phyloP scores from a whole-genome alignment of 108 stramenopile species.

The Skeletonema marinoi region DNA sequence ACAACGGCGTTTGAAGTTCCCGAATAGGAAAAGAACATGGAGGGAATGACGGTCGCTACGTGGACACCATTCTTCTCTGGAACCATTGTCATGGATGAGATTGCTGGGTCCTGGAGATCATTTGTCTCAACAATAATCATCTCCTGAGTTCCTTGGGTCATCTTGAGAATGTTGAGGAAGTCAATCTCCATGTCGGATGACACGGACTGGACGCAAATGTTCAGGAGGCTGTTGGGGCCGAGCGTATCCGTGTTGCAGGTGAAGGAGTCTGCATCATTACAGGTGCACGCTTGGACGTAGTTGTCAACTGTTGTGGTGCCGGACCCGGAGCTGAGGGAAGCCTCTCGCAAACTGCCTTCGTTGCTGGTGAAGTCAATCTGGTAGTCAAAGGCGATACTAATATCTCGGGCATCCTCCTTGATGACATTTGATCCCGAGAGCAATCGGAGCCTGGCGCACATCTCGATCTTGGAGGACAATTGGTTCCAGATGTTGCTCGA shows the following conservation, averaged over 20 bases:
- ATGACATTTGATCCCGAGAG: constrained; percentile 26
- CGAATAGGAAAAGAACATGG: neutral
- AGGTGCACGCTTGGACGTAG: constrained; percentile 45
- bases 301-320: constrained; percentile 21
- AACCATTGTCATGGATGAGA: constrained; percentile 5
- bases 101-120: constrained; percentile 2
- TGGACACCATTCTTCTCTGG: constrained; percentile 11
- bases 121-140: constrained; percentile 5
- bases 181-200: constrained; percentile 32
- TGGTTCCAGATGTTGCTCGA: constrained; percentile 29
- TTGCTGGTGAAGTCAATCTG: constrained; percentile 20
- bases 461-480: constrained; percentile 17
- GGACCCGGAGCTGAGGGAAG: constrained; percentile 13
- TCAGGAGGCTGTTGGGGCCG: constrained; percentile 15
- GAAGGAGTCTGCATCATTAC: constrained; percentile 15
- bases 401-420: constrained; percentile 29
- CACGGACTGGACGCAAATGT: constrained; percentile 26
- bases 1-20: neutral
- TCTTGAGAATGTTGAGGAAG: constrained; percentile 7
- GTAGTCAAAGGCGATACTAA: constrained; percentile 29
- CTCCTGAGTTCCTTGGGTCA: constrained; percentile 18
- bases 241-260: constrained; percentile 23
- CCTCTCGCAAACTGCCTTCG: neutral
- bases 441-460: constrained; percentile 34
- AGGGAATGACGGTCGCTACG: constrained; percentile 24